Conservation (phyloP, 2,329 filamentous ascomycete genomes). For the Fusarium armeniacum region DNA sequence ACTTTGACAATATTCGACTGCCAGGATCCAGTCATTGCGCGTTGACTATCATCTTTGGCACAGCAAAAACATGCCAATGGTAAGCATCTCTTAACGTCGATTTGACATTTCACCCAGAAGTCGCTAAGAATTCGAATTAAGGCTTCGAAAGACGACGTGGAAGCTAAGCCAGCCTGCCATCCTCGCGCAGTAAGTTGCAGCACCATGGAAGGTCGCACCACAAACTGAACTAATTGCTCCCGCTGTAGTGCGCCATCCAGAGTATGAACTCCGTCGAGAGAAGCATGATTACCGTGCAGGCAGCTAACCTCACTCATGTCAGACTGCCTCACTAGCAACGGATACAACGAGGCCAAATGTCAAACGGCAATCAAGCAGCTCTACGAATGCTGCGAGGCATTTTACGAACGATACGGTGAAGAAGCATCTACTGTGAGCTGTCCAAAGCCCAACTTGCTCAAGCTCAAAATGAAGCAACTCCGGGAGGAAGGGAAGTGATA, state of each 20-base stretch:
- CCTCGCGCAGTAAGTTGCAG: slow-evolving; percentile 77
- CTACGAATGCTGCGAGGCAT: slow-evolving; percentile 92
- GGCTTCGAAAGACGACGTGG: slow-evolving; percentile 76
- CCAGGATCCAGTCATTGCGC: background rate
- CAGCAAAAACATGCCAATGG: slow-evolving; percentile 19
- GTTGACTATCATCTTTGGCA: background rate
- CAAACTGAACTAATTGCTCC: slow-evolving; percentile 17
- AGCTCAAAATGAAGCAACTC: slow-evolving; percentile 86
- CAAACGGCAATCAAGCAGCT: slow-evolving; percentile 82
- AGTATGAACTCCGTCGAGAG: slow-evolving; percentile 61
- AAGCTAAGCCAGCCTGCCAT: slow-evolving; percentile 84
- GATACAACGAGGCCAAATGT: slow-evolving; percentile 89
- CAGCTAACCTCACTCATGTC: slow-evolving; percentile 22
- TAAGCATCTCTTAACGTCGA: background rate
- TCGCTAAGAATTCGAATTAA: slow-evolving; percentile 28
- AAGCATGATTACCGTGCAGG: background rate
- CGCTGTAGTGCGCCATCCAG: slow-evolving; percentile 85
- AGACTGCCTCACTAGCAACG: slow-evolving; percentile 89
- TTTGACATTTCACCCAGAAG: background rate
- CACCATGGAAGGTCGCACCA: background rate
- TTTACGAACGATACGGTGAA: slow-evolving; percentile 86
- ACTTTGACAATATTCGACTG: background rate
- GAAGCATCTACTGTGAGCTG: slow-evolving; percentile 84
- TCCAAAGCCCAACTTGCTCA: slow-evolving; percentile 83
- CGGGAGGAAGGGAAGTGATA: slow-evolving; percentile 60